Base-by-base conservation (phyloP, 2,329 filamentous ascomycete species). In the Neopestalotiopsis sp. region DNA sequence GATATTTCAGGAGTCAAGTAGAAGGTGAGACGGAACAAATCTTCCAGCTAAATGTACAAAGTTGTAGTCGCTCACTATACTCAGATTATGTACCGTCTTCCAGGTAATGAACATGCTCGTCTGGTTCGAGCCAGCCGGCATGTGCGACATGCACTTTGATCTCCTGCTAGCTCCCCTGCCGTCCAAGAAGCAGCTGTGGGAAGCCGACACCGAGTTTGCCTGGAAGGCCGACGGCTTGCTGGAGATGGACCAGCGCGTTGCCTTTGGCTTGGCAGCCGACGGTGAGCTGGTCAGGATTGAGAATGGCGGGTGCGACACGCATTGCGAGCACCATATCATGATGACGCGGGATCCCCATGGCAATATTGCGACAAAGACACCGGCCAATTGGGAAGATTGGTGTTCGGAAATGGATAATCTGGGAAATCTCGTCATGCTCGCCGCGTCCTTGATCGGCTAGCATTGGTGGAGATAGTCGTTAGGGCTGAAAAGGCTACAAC, bases 361-460 rank as follows among this genome's bases (percentile, higher is more conserved):
- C 17, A 14, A 38, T 60, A 24, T 60, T 17, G 57, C n/a, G 4
- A 9, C 57, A 14, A 38, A 32, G 57, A 60, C 28, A 10, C 28
- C 30, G 60, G 76, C 70, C 32, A 77, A 74, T 69, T 84, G 82
- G 82, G 78, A 82, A 68, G 81, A 84, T 68, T 84, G 82, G 83
- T 84, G 81, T 67, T 75, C 78, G 4, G 81, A 81, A 4, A 84
- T 83, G 79, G 83, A 84, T 78, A 78, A 78, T 38, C 74, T 85
- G 71, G 83, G 83, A 14, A 79, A 77, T 3, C 75, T 85, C 69
- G 76, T 85, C 20, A 81, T 85, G 81, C 79, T 85, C 74, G 80
- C 81, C 75, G 82, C 83, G 74, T 81, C 80, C 10, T 63, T 63
- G 32, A n/a, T 63, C 13, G 60, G 30, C 28, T 63, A 42, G 60